Evolutionary conservation across 495 filamentous ascomycete genomes (phyloP), one percentile per base, ranked within the genome.

Genomic region (Ascodesmis nigricans): DNA sequence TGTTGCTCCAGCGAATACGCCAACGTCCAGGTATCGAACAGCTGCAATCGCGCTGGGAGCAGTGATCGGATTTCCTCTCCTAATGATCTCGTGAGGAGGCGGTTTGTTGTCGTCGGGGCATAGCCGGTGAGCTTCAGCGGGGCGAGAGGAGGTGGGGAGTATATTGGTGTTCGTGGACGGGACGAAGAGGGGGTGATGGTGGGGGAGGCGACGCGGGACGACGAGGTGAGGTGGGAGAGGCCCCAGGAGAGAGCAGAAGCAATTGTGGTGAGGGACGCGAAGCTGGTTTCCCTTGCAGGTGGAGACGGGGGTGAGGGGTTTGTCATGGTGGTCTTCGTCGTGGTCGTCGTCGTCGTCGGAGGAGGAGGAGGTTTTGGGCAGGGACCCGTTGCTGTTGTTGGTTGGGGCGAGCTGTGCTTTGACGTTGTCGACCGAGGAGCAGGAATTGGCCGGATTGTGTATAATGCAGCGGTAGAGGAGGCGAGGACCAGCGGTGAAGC

Each of bases 21-120:
- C 13, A 95, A 56, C 20, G 62, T 60, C 87, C 87, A 97, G 40
- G 71, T 71, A 40, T 95, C 82, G 38, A 71, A 68, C 9, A 97
- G 66, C 54, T 91, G 78, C 35, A 93, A 56, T 14, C 84, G 65
- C 31, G 83, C 62, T 0, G 87, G 87, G 6, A 97, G 62, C 32
- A 95, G 71, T 14, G 87, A 66, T 22, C 90, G 67, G 37, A 97
- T 91, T 57, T 97, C 87, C 57, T 97, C 90, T 1, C 87, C 87
- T 8, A 97, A 57, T 4, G 70, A 62, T 31, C 61, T 62, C 4
- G 66, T 71, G 20, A 95, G 63, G 30, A 91, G 46, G 31, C 56
- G 53, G 11, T 38, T 43, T 19, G 29, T 41, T 8, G 52, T 45
- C 6, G 30, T 26, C 9, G 36, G 24, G 29, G 35, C 30, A 39